Evolutionary conservation across 805 yeast genomes (phyloP).

Genomic region (Wickerhamiella alocasiicola): DNA sequence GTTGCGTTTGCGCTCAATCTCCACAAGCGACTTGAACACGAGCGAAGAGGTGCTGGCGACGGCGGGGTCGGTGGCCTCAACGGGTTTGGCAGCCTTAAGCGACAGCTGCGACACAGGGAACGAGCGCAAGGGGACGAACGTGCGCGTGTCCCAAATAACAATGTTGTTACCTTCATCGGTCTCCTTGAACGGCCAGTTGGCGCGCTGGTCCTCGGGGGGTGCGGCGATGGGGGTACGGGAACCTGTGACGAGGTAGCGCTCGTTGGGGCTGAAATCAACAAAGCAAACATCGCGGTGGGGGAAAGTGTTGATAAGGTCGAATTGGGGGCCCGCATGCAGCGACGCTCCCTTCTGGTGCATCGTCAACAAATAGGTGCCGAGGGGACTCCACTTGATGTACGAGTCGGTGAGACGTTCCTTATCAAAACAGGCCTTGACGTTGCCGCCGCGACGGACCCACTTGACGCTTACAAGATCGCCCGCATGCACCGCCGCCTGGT

Average conservation of each 20-base stretch:
- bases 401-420: slow-evolving; percentile 79
- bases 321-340: slow-evolving; percentile 86
- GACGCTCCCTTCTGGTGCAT: slow-evolving; percentile 91
- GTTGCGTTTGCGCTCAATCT: slow-evolving; percentile 42
- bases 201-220: slow-evolving; percentile 48
- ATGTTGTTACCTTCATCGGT: slow-evolving; percentile 87
- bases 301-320: slow-evolving; percentile 61
- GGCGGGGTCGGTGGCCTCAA: slow-evolving; percentile 16
- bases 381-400: slow-evolving; percentile 82
- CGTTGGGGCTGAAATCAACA: slow-evolving; percentile 85
- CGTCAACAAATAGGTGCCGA: slow-evolving; percentile 78
- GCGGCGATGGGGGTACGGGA: slow-evolving; percentile 71
- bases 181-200: slow-evolving; percentile 68
- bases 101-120: slow-evolving; percentile 48
- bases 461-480: slow-evolving; percentile 71
- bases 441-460: slow-evolving; percentile 67
- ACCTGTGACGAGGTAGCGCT: slow-evolving; percentile 77
- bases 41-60: slow-evolving; percentile 9
- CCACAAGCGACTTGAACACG: slow-evolving; percentile 8
- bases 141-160: slow-evolving; percentile 80
- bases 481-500: slow-evolving; percentile 71
- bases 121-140: slow-evolving; percentile 76
- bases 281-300: slow-evolving; percentile 82
- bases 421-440: slow-evolving; percentile 66
- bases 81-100: slow-evolving; percentile 39